A percentile compares a stretch with the other conserved stretches of the same genome.
These are phyloP conservation scores for Aspergillus thermomutatus DNA, from an alignment of 2,329 filamentous ascomycete species.

Conservation along the genomic window DNA sequence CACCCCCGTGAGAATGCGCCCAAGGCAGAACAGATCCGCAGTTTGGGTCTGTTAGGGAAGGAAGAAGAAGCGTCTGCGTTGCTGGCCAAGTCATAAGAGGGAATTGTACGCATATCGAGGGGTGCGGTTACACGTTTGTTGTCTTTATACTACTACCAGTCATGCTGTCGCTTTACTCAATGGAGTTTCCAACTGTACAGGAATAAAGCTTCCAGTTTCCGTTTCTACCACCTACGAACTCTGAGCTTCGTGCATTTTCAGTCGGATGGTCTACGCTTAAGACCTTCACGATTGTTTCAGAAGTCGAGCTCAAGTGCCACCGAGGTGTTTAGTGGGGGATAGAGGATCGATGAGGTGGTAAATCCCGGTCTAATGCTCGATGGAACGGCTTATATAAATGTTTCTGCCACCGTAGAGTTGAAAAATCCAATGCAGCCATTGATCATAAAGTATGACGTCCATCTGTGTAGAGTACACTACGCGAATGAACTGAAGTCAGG, in stretches of 20 bases:
- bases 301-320: not conserved
- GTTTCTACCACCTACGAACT: not conserved
- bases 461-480: not conserved
- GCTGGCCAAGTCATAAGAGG: conserved; percentile 28
- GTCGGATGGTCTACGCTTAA: not conserved
- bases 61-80: conserved; percentile 72
- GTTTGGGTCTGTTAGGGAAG: conserved; percentile 77
- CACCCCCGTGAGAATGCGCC: conserved; percentile 76
- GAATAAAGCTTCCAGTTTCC: not conserved
- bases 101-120: conserved; percentile 13
- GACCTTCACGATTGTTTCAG: not conserved
- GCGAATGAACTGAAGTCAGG: not conserved
- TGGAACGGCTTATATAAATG: not conserved
- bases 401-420: not conserved
- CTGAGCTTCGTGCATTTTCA: not conserved
- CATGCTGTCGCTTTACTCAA: conserved; percentile 18
- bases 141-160: conserved; percentile 20
- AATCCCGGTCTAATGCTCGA: not conserved
- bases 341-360: not conserved
- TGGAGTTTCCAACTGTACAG: not conserved
- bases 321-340: not conserved
- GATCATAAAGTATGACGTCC: not conserved
- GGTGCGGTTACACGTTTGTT: conserved; percentile 21
- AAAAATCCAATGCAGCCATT: not conserved
- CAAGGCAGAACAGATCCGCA: conserved; percentile 81